Conservation (phyloP, 345 rosid genomes). For the Corchorus olitorius region DNA sequence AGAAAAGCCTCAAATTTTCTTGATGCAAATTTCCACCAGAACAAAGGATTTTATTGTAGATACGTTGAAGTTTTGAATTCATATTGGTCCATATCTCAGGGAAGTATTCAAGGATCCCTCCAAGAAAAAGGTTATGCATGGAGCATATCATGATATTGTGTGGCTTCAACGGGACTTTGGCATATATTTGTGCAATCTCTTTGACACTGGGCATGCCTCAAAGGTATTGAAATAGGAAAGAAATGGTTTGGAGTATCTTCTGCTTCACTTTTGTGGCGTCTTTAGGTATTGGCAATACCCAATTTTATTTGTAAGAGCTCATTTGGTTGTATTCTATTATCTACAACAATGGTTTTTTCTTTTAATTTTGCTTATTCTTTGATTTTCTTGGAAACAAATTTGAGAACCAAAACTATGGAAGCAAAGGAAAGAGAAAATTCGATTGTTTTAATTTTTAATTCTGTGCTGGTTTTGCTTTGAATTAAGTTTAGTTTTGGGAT, state of each 20-base stretch:
- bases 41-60: constrained; percentile 85
- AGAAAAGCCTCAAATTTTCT: too few species aligned
- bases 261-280: constrained; percentile 74
- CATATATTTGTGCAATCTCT: constrained; percentile 92
- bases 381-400: too few species aligned
- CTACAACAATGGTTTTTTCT: too few species aligned
- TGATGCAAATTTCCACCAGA: constrained; percentile 97
- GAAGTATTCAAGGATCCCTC: constrained; percentile 85
- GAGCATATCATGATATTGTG: constrained; percentile 87
- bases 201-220: constrained; percentile 98
- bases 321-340: too few species aligned
- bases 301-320: too few species aligned
- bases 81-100: constrained; percentile 84
- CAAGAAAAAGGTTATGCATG: constrained; percentile 98
- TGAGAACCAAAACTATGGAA: too few species aligned
- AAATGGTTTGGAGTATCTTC: constrained; percentile 81
- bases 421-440: too few species aligned
- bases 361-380: too few species aligned
- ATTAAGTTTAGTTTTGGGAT: too few species aligned
- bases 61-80: constrained; percentile 79
- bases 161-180: constrained; percentile 99
- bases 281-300: too few species aligned
- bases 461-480: too few species aligned
- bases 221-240: constrained; percentile 87
- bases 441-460: too few species aligned